Base-by-base conservation (phyloP, 1,284 basidiomycete genomes). In the Cystobasidium sp. region DNA sequence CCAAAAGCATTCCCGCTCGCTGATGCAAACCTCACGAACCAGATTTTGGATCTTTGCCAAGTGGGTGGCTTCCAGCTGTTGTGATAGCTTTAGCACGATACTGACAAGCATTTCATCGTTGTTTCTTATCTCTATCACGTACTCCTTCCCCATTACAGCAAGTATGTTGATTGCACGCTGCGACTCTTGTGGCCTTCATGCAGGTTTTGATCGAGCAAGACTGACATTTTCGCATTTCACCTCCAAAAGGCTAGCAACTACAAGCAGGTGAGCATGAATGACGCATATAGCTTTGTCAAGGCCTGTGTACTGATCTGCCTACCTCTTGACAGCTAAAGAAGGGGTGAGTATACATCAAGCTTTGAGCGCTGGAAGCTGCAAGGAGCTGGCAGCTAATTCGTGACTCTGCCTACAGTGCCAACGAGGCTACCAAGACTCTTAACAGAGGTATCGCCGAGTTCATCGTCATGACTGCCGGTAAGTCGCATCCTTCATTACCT, bases 361-460 rank as follows among this genome's bases (percentile, higher is more conserved):
- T 12, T 43, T 14, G 6, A 22, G 12, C 9, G n/a, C 22, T 53
- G 4, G 22, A 6, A 18, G 39, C 16, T 39, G 51, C 16, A n/a
- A 20, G 39, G 6, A 12, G 46, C 49, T 14, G 20, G 18, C 37
- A 20, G 16, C 39, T 55, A 37, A 31, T 51, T 24, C 12, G 58
- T 55, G 39, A 12, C 24, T 43, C 47, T 39, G 20, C 39, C 24
- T 22, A 41, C 68, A 99, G 96, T 78, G 94, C 94, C 53, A 97
- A 97, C 83, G 94, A 97, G 87, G 84, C 83, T 46, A 80, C 79
- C 70, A 80, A 80, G 87, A 99, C 97, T 31, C 88, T 99, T 78
- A 99, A 99, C 85, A 92, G 97, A 82, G 96, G 97, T 85, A 95
- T 98, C 80, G 92, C 94, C 80, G 97, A 99, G 85, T 93, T 99